A percentile compares a stretch with the other conserved stretches of the same genome.
phyloP scores from a whole-genome alignment of 306 rosid species.

The Acacia acuminata region DNA sequence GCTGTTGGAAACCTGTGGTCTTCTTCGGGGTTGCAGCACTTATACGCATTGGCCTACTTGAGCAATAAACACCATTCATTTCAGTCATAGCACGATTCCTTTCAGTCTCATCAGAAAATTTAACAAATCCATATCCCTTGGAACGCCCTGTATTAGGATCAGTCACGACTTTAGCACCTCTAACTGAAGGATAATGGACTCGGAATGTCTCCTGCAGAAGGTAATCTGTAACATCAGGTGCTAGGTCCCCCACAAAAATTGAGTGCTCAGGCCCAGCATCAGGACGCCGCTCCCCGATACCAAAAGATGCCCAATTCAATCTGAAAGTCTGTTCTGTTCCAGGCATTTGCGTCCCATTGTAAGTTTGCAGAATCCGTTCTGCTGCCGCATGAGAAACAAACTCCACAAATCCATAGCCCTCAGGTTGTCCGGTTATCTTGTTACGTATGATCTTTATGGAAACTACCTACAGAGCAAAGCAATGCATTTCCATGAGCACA shows the following conservation, averaged over 20 bases:
- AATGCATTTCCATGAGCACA: slow-evolving; percentile 13
- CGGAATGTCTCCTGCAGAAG: slow-evolving; percentile 83
- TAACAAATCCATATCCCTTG: slow-evolving; percentile 91
- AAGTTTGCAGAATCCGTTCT: slow-evolving; percentile 71
- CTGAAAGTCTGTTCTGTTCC: slow-evolving; percentile 84
- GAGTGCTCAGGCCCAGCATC: slow-evolving; percentile 90
- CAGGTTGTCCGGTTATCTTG: slow-evolving; percentile 82
- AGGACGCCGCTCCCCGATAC: slow-evolving; percentile 84
- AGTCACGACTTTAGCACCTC: slow-evolving; percentile 90
- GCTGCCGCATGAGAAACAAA: slow-evolving; percentile 88
- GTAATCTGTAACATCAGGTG: slow-evolving; percentile 91
- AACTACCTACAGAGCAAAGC: slow-evolving; percentile 45
- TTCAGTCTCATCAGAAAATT: slow-evolving; percentile 78
- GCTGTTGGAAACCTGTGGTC: slow-evolving; percentile 66
- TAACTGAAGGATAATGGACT: slow-evolving; percentile 72
- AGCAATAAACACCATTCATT: slow-evolving; percentile 90
- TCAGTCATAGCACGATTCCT: slow-evolving; percentile 91
- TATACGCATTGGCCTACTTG: slow-evolving; percentile 90
- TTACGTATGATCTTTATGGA: slow-evolving; percentile 90
- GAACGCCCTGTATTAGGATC: slow-evolving; percentile 87
- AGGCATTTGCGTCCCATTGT: slow-evolving; percentile 87
- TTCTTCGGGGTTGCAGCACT: slow-evolving; percentile 92
- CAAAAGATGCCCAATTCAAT: slow-evolving; percentile 92
- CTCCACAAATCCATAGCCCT: slow-evolving; percentile 89
- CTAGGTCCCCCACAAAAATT: slow-evolving; percentile 87